Evolutionary conservation across 257 asterid species (phyloP).

Genomic region (Salvia rosmarinus): DNA sequence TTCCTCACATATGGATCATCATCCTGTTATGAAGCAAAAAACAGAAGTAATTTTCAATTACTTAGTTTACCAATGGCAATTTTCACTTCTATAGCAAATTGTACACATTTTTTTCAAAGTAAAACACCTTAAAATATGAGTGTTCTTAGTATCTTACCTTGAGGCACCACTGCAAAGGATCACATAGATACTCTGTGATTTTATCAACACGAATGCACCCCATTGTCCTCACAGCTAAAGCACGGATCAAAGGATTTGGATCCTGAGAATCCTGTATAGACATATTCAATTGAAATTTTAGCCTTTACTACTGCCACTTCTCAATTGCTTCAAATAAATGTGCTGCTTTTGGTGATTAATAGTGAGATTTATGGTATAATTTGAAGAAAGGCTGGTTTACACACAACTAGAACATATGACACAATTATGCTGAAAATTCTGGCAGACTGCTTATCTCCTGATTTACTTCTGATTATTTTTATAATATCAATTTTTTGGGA

Average conservation of each 20-base stretch:
- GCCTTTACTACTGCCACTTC: slow-evolving; percentile 19
- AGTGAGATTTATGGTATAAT: neutral
- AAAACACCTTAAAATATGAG: slow-evolving; percentile 20
- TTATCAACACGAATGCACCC: no score
- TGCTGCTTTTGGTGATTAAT: slow-evolving; percentile 27
- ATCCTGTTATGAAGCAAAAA: slow-evolving; percentile 61
- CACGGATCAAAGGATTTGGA: no score
- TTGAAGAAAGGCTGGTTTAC: no score
- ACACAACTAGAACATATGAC: no score
- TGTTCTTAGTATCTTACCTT: neutral
- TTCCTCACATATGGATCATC: slow-evolving; percentile 99
- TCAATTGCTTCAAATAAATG: slow-evolving; percentile 28
- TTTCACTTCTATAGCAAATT: neutral
- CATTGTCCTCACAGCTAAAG: no score
- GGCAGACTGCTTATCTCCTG: no score
- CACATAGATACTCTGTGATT: no score
- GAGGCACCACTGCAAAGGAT: no score
- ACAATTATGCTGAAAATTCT: no score
- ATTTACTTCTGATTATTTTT: no score
- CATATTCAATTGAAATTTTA: slow-evolving; percentile 13
- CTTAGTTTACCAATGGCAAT: slow-evolving; percentile 31
- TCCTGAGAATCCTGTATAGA: no score
- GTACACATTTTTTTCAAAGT: slow-evolving; percentile 19
- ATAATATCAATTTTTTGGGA: no score
- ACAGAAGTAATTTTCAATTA: slow-evolving; percentile 31